A percentile compares a stretch with the other conserved stretches of the same genome.
Conservation (phyloP, 768 basidiomycete genomes). For the Auriscalpium microsporum region DNA sequence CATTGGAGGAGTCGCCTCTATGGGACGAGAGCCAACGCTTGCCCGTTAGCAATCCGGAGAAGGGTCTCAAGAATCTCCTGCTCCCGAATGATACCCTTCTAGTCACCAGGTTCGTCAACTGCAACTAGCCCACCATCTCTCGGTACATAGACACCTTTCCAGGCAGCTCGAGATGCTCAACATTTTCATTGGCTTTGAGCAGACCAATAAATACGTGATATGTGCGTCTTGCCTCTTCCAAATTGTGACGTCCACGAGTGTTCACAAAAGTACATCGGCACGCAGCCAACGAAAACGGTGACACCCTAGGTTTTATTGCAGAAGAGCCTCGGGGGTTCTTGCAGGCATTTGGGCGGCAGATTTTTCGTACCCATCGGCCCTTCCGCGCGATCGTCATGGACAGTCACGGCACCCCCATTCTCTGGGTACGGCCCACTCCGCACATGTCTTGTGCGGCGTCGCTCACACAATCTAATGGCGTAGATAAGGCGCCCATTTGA, state of each 20-base stretch:
- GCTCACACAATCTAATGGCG: background rate
- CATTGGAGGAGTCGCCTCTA: conserved; percentile 31
- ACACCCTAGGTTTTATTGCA: conserved; percentile 67
- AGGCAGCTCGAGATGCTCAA: conserved; percentile 89
- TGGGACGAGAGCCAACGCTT: conserved; percentile 35
- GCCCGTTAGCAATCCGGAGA: conserved; percentile 32
- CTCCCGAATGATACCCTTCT: conserved; percentile 43
- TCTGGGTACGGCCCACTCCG: conserved; percentile 47
- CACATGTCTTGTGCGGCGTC: background rate
- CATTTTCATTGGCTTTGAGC: conserved; percentile 79
- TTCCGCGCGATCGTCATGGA: conserved; percentile 79
- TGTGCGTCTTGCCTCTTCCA: conserved; percentile 26
- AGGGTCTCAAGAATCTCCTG: conserved; percentile 36
- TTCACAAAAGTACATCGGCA: background rate
- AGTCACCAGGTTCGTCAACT: conserved; percentile 43
- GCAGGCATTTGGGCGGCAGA: conserved; percentile 56
- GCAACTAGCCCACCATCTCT: no score
- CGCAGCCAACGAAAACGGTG: conserved; percentile 47
- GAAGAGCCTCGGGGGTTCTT: conserved; percentile 70
- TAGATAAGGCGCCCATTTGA: conserved; percentile 78
- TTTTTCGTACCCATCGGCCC: conserved; percentile 71
- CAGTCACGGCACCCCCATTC: conserved; percentile 54
- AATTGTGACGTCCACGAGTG: background rate
- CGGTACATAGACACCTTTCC: background rate
- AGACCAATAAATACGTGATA: conserved; percentile 74